Evolutionary conservation across 768 basidiomycete genomes (phyloP).

Genomic region (Rhizopogon salebrosus): DNA sequence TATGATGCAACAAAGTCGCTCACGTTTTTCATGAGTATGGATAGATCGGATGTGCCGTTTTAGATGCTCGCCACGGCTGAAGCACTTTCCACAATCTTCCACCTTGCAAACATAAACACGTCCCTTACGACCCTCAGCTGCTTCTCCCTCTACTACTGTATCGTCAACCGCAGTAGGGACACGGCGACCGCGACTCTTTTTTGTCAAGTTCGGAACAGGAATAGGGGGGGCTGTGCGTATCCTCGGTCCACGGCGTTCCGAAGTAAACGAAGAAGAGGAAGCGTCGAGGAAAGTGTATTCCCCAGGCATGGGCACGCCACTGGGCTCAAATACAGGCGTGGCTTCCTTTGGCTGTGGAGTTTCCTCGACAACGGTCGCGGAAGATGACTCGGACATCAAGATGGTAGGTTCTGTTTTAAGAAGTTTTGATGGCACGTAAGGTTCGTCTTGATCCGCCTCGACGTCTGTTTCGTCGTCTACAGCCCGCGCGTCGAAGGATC

Average conservation of each 20-base stretch:
- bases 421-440: slow-evolving; percentile 21
- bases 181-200: slow-evolving; percentile 74
- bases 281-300: slow-evolving; percentile 31
- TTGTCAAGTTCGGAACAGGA: slow-evolving; percentile 73
- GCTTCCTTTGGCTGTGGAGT: slow-evolving; percentile 9
- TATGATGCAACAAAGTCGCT: slow-evolving; percentile 22
- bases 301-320: slow-evolving; percentile 23
- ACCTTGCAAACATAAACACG: slow-evolving; percentile 58
- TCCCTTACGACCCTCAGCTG: slow-evolving; percentile 25
- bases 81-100: slow-evolving; percentile 67
- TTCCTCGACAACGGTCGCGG: slow-evolving; percentile 25
- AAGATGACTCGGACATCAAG: slow-evolving; percentile 22
- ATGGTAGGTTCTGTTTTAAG: slow-evolving; percentile 21
- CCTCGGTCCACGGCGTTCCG: slow-evolving; percentile 42
- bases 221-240: slow-evolving; percentile 56
- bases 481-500: slow-evolving; percentile 29
- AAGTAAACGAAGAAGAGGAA: slow-evolving; percentile 29
- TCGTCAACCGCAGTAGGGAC: slow-evolving; percentile 51
- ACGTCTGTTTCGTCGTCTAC: slow-evolving; percentile 31
- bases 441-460: slow-evolving; percentile 17
- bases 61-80: slow-evolving; percentile 69
- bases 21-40: slow-evolving; percentile 76
- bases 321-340: slow-evolving; percentile 3
- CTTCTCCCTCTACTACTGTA: slow-evolving; percentile 17
- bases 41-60: slow-evolving; percentile 73